A percentile compares a stretch with the other conserved stretches of the same genome.
phyloP scores from a whole-genome alignment of 192 early-diverging fungal genomes.

The Coemansia sp. region DNA sequence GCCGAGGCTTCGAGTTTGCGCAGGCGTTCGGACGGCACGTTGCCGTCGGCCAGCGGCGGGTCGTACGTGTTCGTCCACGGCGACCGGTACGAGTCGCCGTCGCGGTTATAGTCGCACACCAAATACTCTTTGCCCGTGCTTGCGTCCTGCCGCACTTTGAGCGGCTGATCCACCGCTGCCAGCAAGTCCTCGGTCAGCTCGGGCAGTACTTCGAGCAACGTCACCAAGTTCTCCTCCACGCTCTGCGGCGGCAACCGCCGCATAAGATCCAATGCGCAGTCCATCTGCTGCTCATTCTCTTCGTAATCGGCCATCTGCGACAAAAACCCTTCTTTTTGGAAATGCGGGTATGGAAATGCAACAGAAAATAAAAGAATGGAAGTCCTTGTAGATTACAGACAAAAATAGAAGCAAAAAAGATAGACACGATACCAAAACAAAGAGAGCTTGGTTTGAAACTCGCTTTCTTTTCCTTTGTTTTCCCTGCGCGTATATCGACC shows the following conservation, averaged over 20 bases:
- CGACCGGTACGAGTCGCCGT: constrained; percentile 91
- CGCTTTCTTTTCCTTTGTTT: not conserved
- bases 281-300: constrained; percentile 65
- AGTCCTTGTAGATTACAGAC: not conserved
- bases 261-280: constrained; percentile 97
- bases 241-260: constrained; percentile 92
- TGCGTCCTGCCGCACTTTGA: constrained; percentile 71
- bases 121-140: constrained; percentile 80
- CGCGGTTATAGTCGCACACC: constrained; percentile 94
- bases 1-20: constrained; percentile 87
- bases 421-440: too few relatives aligned
- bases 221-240: constrained; percentile 80
- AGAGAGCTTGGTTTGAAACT: too few relatives aligned
- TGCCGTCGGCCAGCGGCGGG: constrained; percentile 78
- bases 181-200: constrained; percentile 89
- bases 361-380: not conserved
- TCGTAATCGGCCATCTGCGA: constrained; percentile 41
- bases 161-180: constrained; percentile 89
- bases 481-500: not conserved
- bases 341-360: not conserved
- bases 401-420: too few relatives aligned
- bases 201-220: constrained; percentile 79
- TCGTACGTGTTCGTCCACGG: constrained; percentile 97
- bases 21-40: constrained; percentile 72
- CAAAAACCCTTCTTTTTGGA: not conserved